Evolutionary conservation across 768 basidiomycete genomes (phyloP).

Genomic region (Tremella yokohamensis): DNA sequence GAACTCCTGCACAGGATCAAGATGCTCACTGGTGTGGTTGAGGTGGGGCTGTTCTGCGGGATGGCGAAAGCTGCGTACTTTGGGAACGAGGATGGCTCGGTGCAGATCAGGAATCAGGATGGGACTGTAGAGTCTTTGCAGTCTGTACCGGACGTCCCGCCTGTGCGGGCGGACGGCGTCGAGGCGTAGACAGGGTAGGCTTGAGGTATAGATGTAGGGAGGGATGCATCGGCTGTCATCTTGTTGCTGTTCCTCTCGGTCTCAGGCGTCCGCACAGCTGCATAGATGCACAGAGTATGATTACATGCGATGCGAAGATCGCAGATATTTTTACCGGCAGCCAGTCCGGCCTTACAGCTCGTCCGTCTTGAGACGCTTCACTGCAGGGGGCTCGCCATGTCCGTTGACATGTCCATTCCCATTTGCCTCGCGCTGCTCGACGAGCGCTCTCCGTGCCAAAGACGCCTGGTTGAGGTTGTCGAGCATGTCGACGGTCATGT

Average conservation of each 20-base stretch:
- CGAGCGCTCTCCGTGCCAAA: constrained; percentile 25
- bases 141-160: constrained; percentile 30
- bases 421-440: constrained; percentile 25
- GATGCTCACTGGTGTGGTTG: constrained; percentile 95
- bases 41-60: constrained; percentile 93
- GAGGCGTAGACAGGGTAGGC: too few relatives aligned
- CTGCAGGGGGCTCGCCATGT: background rate
- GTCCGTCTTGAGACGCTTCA: too few relatives aligned
- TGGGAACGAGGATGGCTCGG: constrained; percentile 47
- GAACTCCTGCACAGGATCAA: constrained; percentile 76
- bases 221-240: too few relatives aligned
- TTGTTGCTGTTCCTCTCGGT: too few relatives aligned
- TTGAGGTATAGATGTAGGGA: too few relatives aligned
- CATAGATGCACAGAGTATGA: too few relatives aligned
- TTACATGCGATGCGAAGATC: background rate
- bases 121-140: constrained; percentile 27
- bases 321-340: background rate
- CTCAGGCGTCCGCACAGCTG: too few relatives aligned
- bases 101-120: constrained; percentile 26
- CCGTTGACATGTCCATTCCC: constrained; percentile 21
- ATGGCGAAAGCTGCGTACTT: constrained; percentile 96
- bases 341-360: too few relatives aligned
- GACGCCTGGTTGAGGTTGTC: constrained; percentile 45
- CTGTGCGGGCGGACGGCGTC: constrained; percentile 1
- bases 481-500: constrained; percentile 57